Evolutionary conservation across 805 yeast genomes (phyloP), one percentile per base, ranked within the genome.

Genomic region (Metschnikowia similis): DNA sequence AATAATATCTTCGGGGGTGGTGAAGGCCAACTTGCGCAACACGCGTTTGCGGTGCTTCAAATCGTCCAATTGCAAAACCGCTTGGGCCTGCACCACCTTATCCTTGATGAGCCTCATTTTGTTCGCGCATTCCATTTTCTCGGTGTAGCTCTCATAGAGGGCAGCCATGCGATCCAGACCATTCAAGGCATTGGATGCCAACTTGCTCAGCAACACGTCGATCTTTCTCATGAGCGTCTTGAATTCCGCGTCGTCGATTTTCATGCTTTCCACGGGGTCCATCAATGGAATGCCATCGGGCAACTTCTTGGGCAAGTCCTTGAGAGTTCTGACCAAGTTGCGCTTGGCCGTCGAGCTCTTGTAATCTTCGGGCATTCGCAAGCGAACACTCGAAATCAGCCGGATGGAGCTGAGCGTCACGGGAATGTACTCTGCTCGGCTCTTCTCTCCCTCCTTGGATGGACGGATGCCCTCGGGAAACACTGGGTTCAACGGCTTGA

Each of bases 41-140:
- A 95, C 98, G 61, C 98, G 79, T 67, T 90, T 92, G 61, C 99
- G 85, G 64, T 88, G 89, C 66, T 87, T 89, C 63, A 94, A 77
- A 66, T 94, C 98, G 64, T 94, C 98, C 62, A 94, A 74, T 68
- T 94, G 99, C 57, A 92, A 84, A 14, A 94, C 90, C 0, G 97
- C 87, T 63, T 88, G 90, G 0, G 96, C 94, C 52, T 89, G 92
- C 40, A 76, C 70, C 36, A 92, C 85, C 63, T 87, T 83, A 28
- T 77, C 78, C 57, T 82, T 82, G 35, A 86, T 49, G 5, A 69
- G 68, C 57, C 82, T 82, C 46, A 88, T 82, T 49, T 84, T 77
- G 11, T 72, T 72, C 50, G 78, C 80, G 38, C 89, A 61, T 0
- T 77, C 76, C 53, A 86, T 82, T 66, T 90, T 91, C 28, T 74